Percentiles rank a stretch among this genome's conserved stretches.
phyloP scores from a whole-genome alignment of 306 rosid species.

The Lotus japonicus region DNA sequence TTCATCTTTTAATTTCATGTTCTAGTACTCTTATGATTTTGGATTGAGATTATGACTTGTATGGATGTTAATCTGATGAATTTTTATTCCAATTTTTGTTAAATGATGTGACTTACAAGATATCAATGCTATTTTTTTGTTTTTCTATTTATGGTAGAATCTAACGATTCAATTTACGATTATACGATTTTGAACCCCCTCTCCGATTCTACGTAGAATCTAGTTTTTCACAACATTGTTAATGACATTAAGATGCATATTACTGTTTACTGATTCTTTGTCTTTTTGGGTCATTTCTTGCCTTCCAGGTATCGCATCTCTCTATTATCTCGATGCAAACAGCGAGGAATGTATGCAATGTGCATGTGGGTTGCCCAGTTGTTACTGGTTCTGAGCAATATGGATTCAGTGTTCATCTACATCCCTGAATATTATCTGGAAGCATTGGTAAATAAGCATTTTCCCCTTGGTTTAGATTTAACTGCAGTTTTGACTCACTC shows the following conservation, averaged over 20 bases:
- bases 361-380: conserved; percentile 97
- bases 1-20: too few relatives aligned
- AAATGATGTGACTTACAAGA: too few relatives aligned
- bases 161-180: too few relatives aligned
- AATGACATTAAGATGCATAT: not conserved
- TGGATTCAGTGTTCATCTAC: conserved; percentile 65
- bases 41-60: too few relatives aligned
- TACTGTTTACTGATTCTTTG: not conserved
- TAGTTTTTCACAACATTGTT: too few relatives aligned
- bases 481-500: conserved; percentile 1
- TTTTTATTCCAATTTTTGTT: too few relatives aligned
- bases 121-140: too few relatives aligned
- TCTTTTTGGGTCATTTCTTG: not conserved
- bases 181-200: too few relatives aligned
- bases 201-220: too few relatives aligned
- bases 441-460: conserved; percentile 62
- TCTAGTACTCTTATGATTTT: too few relatives aligned
- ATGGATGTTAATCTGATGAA: too few relatives aligned
- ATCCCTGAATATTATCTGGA: conserved; percentile 89
- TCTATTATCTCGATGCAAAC: conserved; percentile 81
- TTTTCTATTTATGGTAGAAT: too few relatives aligned
- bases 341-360: conserved; percentile 95
- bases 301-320: conserved; percentile 73
- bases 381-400: conserved; percentile 84
- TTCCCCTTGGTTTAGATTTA: not conserved